These are phyloP conservation scores for Sarocladium kiliense DNA, from an alignment of 2,329 filamentous ascomycete species.

Conservation along the genomic window DNA sequence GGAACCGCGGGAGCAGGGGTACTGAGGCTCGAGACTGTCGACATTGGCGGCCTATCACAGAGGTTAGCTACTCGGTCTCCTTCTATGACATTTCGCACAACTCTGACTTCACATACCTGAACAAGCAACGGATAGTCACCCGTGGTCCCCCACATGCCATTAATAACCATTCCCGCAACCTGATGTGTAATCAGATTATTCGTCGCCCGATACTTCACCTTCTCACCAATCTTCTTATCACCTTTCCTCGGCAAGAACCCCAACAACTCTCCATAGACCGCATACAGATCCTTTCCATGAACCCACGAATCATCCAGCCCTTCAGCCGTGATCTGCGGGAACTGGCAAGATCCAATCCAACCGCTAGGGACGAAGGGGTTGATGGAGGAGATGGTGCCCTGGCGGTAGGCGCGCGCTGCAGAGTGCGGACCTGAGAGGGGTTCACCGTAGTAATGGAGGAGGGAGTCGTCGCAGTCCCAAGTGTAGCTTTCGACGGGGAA, in stretches of 20 bases:
- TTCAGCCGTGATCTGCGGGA: slow-evolving; percentile 70
- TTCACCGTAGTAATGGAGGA: slow-evolving; percentile 64
- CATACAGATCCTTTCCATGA: slow-evolving; percentile 71
- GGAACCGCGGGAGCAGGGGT: slow-evolving; percentile 54
- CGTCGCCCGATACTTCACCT: slow-evolving; percentile 65
- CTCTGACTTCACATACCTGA: slow-evolving; percentile 33
- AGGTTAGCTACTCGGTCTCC: neutral
- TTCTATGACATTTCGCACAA: too few species aligned
- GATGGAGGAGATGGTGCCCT: slow-evolving; percentile 51
- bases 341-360: slow-evolving; percentile 71
- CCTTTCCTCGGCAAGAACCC: slow-evolving; percentile 56
- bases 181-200: slow-evolving; percentile 80
- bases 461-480: slow-evolving; percentile 69
- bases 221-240: slow-evolving; percentile 31
- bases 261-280: slow-evolving; percentile 68
- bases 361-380: slow-evolving; percentile 65
- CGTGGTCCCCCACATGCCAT: slow-evolving; percentile 58
- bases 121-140: slow-evolving; percentile 41
- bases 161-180: slow-evolving; percentile 69
- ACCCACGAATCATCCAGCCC: slow-evolving; percentile 71
- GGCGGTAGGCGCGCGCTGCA: slow-evolving; percentile 59
- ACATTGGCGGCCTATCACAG: slow-evolving; percentile 41
- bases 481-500: slow-evolving; percentile 68
- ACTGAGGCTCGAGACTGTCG: slow-evolving; percentile 71
- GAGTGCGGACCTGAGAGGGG: slow-evolving; percentile 45